These are phyloP conservation scores for Cardamine occulta DNA, from an alignment of 345 rosid species.

Conservation along the genomic window DNA sequence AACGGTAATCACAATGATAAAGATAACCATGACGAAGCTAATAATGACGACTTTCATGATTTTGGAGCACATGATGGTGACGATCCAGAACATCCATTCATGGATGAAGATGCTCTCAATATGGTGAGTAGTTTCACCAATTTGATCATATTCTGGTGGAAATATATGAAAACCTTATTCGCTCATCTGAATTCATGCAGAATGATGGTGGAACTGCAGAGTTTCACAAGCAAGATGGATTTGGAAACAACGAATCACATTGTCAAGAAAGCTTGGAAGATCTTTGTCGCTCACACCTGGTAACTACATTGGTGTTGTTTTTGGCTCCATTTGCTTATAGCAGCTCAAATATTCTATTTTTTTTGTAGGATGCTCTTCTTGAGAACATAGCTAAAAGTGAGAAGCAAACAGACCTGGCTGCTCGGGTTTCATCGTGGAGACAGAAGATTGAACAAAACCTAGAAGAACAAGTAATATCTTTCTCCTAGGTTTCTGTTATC, in stretches of 20 bases:
- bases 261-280: conserved; percentile 85
- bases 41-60: conserved; percentile 57
- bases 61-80: conserved; percentile 56
- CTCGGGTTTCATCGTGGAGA: conserved; percentile 92
- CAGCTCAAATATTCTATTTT: not conserved
- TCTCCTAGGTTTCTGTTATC: conserved; percentile 20
- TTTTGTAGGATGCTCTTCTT: conserved; percentile 83
- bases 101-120: conserved; percentile 64
- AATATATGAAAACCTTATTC: conserved; percentile 31
- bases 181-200: conserved; percentile 40
- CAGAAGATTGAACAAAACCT: conserved; percentile 88
- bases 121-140: conserved; percentile 40
- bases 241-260: conserved; percentile 47
- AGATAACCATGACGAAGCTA: conserved; percentile 51
- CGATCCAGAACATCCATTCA: conserved; percentile 47
- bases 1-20: conserved; percentile 46
- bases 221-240: conserved; percentile 48
- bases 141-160: conserved; percentile 8
- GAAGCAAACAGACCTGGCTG: conserved; percentile 90
- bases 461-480: conserved; percentile 77
- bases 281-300: conserved; percentile 95
- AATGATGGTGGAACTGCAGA: conserved; percentile 46
- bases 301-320: conserved; percentile 44
- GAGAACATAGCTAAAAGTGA: conserved; percentile 92
- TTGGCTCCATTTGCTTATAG: conserved; percentile 10